Evolutionary conservation across 441 rosid species (phyloP).

Genomic region (Lepidium campestre): DNA sequence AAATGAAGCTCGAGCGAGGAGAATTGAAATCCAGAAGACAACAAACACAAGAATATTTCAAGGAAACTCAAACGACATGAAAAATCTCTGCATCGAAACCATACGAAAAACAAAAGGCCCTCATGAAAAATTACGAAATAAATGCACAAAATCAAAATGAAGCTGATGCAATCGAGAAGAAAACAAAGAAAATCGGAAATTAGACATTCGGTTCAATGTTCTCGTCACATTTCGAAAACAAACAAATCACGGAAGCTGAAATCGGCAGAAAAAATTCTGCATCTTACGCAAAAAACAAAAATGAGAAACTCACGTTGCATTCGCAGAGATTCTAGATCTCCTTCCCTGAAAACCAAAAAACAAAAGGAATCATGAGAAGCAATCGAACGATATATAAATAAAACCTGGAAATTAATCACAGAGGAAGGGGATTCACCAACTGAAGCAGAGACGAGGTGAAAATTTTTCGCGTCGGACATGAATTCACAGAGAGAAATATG

Average conservation of each 20-base stretch:
- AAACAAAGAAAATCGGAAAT: not conserved
- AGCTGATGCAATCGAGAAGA: not conserved
- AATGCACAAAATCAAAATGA: not conserved
- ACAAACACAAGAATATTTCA: not conserved
- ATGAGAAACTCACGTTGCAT: not conserved
- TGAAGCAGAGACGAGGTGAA: slow-evolving; percentile 20
- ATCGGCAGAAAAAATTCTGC: not conserved
- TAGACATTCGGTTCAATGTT: not conserved
- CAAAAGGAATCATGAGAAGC: not conserved
- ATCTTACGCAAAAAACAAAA: not conserved
- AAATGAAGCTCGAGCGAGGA: not conserved
- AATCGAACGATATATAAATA: no score
- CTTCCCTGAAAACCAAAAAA: slow-evolving; percentile 18
- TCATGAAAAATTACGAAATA: not conserved
- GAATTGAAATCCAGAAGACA: not conserved
- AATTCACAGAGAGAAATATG: not conserved
- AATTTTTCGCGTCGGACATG: slow-evolving; percentile 9
- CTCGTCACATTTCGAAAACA: not conserved
- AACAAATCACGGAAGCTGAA: not conserved
- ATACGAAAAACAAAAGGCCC: not conserved
- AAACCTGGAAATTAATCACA: not conserved
- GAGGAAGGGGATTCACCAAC: not conserved
- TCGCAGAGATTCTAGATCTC: slow-evolving; percentile 20
- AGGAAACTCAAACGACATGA: not conserved
- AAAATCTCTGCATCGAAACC: not conserved